Conservation (phyloP, 1,284 basidiomycete genomes). For the Sporisorium scitamineum region DNA sequence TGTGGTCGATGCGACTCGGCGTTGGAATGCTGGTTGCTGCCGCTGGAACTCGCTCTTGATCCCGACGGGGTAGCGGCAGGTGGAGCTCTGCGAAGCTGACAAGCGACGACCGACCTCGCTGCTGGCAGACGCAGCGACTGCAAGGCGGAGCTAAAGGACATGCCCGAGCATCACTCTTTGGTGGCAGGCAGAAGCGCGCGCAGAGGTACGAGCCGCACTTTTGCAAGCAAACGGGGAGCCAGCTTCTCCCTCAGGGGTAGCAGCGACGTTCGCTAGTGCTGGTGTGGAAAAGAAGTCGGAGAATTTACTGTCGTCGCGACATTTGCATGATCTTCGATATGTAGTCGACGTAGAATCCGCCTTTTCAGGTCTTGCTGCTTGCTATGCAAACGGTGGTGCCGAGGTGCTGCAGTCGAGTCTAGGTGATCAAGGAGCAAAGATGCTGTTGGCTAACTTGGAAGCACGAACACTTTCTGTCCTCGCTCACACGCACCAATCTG, state of each 20-base stretch:
- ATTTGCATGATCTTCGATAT: conserved; percentile 18
- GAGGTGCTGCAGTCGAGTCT: background rate
- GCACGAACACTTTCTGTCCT: background rate
- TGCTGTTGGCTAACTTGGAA: background rate
- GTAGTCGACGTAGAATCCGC: too few species aligned
- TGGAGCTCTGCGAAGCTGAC: background rate
- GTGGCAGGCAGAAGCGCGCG: conserved; percentile 10
- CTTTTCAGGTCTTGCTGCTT: too few species aligned
- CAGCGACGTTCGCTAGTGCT: conserved; percentile 21
- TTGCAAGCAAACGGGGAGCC: conserved; percentile 11
- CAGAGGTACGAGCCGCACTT: background rate
- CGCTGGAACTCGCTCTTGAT: conserved; percentile 15
- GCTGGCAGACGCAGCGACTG: conserved; percentile 37
- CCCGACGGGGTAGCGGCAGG: background rate
- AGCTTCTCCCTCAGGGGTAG: conserved; percentile 24
- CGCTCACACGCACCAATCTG: conserved; percentile 8
- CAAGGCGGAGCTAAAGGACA: conserved; percentile 39
- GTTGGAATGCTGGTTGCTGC: background rate
- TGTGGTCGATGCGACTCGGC: background rate
- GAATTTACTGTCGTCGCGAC: conserved; percentile 5
- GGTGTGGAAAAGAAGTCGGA: background rate
- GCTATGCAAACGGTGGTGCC: background rate
- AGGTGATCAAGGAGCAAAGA: background rate
- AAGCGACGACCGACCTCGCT: conserved; percentile 21
- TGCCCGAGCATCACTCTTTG: conserved; percentile 31